Base-by-base conservation (phyloP, 768 basidiomycete genomes). In the Termitomyces sp. region DNA sequence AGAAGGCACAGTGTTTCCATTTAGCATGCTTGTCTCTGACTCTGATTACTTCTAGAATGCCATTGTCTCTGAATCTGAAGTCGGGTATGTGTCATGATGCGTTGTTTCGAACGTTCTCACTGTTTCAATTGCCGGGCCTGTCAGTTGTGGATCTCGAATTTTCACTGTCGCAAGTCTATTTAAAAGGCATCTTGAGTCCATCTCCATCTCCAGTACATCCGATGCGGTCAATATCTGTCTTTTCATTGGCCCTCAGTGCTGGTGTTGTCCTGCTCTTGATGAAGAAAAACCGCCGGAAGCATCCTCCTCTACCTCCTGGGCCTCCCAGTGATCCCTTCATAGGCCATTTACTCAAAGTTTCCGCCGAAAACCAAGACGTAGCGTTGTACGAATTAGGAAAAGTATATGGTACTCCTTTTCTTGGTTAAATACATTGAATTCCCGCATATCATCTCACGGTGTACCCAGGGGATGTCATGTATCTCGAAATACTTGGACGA, bases 301-400 rank as follows among this genome's bases (percentile, higher is more conserved):
- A 14, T 5, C 29, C 10, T 40, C 12, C 11, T 37, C 25, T 59
- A n/a, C 73, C 73, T 2, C 73, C 73, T n/a, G 68, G 75, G 17
- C 75, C 73, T 17, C 73, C 73, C 8, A 59, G 66, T 2, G 69
- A 74, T 51, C 70, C 73, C 1, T 25, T 76, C 44, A 65, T 76
- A 16, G 75, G 75, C 3, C 73, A 48, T 34, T 0, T 48, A 1
- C 12, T 32, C 19, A 37, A n/a, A 5, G 66, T 76, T 17, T 73
- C 74, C 8, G 27, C 65, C 1, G 58, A 62, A 10, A 57, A 68
- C 50, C 61, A 63, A 37, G 63, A 66, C 3, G 56, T 63, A 3
- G 57, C 61, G 4, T 73, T 71, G 48, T 65, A 69, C 40, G 47
- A 67, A 38, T 69, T 68, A 66, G 64, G 69, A 1, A 68, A 71